Evolutionary conservation across 2,329 filamentous ascomycete species (phyloP), one percentile per base, ranked within the genome.

Genomic region (Fusarium aywerte): DNA sequence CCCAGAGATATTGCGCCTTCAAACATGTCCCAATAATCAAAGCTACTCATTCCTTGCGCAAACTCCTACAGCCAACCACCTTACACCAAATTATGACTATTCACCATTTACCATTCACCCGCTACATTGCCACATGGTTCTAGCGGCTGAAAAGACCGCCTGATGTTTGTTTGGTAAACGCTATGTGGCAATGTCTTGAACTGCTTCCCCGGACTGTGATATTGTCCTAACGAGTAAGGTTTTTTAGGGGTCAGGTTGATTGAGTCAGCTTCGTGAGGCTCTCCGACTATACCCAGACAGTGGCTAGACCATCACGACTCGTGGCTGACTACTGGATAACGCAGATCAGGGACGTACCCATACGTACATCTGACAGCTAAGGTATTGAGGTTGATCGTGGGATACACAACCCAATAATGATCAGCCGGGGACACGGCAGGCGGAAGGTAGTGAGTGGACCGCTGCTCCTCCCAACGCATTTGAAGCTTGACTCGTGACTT

Each of bases 401-500:
- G 54, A 67, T 65, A 51, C 25, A 48, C 21, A 38, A 65, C 55
- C 64, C 56, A 57, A 70, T 68, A 60, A 57, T 51, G 54, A 70
- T 68, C 53, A 69, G 50, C 60, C 55, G 56, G 59, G 50, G 70
- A 61, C 47, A 40, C 60, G 53, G 56, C 60, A 47, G 44, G 54
- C 62, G 50, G 62, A 36, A 60, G 59, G 52, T 43, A 27, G 27
- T 27, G 27, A 56, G 51, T 62, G 58, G 65, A 58, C 39, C 51
- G 51, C 33, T 38, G 32, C 50, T 49, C 25, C 55, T 52, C 31
- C 58, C 53, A 58, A 52, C 50, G 57, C 47, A 50, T 40, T 27
- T 49, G 23, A 53, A 48, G 40, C 58, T 70, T 71, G 68, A 71
- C 68, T 73, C 70, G 57, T 69, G 51, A 38, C 58, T 54, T 59